Base-by-base conservation (phyloP, 306 rosid species). In the Prunus dulcis region DNA sequence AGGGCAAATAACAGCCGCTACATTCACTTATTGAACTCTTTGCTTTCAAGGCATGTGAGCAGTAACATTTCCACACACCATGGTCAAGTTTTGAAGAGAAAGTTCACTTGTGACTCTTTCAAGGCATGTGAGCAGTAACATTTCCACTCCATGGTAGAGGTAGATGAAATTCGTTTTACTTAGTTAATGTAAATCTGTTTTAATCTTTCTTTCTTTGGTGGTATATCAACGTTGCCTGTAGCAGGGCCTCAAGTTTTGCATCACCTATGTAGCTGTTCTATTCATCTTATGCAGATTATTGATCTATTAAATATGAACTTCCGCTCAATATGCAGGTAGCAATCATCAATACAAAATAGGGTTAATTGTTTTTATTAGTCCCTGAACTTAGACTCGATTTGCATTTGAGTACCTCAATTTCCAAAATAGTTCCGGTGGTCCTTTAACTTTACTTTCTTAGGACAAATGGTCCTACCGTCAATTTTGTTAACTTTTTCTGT, bases 1-100 rank as follows among this genome's bases (percentile, higher is more conserved):
- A 87, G 71, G 82, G 88, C 52, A 82, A 88, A 84, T 86, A 74
- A 71, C n/a, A 22, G 38, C 15, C 9, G 0, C 11, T 12, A 15
- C 75, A 69, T 71, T 28, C 13, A 53, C 50, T 32, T 6, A 2
- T 52, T 27, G 63, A 30, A 51, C 25, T n/a, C 22, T 6, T 55
- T 34, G 30, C 50, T 9, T 38, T 28, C 28, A 27, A 49, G 60
- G n/a, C 64, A 32, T 52, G 34, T 20, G 27, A 20, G 50, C 63
- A 5, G 30, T 17, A 71, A 6, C 32, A 5, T 62, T 14, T 50
- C 32, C 45, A 10, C 41, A 0, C 57, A 2, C 57, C n/a, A 51
- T 69, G 61, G 57, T 7, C 43, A 38, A 38, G 43, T 38, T 38
- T 41, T 6, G 38, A 50, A 69, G 74, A 69, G 27, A 49, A 14